Conservation (phyloP, 1,139 yeast species). For the Pichia sp. region DNA sequence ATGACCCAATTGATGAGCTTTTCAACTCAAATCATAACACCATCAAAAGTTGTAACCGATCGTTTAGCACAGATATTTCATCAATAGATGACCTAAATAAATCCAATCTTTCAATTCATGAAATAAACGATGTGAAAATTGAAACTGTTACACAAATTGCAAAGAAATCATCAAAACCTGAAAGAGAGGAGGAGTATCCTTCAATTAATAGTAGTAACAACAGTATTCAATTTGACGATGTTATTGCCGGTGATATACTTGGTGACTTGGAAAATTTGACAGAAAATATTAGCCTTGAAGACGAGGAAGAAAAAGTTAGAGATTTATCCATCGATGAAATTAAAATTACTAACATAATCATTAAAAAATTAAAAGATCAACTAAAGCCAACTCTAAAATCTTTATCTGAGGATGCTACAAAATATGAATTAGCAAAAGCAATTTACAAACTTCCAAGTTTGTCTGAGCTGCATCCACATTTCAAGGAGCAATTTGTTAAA, state of each 20-base stretch:
- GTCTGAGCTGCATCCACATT: slow-evolving; percentile 16
- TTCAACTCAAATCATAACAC: neutral
- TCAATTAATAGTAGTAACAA: slow-evolving; percentile 3
- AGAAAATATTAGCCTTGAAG: neutral
- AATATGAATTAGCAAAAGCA: slow-evolving; percentile 22
- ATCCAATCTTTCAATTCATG: neutral
- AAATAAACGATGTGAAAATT: neutral
- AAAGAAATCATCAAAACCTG: neutral
- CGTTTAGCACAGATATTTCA: no score
- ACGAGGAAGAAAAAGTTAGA: neutral
- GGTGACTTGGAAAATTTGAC: slow-evolving; percentile 2
- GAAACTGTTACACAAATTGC: neutral
- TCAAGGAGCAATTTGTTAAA: slow-evolving; percentile 3
- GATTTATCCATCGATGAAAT: slow-evolving; percentile 3
- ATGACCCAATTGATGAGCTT: slow-evolving; percentile 1
- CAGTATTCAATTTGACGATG: slow-evolving; percentile 13
- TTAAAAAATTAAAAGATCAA: slow-evolving; percentile 19
- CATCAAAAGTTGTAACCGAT: no score
- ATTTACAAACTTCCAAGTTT: slow-evolving; percentile 25
- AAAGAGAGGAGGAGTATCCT: neutral
- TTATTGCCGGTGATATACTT: slow-evolving; percentile 11
- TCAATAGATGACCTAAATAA: slow-evolving; percentile 2
- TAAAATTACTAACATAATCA: slow-evolving; percentile 18
- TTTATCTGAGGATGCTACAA: slow-evolving; percentile 18
- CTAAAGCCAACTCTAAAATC: slow-evolving; percentile 18